phyloP scores from a whole-genome alignment of 2,329 filamentous ascomycete species.

The Mycosphaerella arachidis region DNA sequence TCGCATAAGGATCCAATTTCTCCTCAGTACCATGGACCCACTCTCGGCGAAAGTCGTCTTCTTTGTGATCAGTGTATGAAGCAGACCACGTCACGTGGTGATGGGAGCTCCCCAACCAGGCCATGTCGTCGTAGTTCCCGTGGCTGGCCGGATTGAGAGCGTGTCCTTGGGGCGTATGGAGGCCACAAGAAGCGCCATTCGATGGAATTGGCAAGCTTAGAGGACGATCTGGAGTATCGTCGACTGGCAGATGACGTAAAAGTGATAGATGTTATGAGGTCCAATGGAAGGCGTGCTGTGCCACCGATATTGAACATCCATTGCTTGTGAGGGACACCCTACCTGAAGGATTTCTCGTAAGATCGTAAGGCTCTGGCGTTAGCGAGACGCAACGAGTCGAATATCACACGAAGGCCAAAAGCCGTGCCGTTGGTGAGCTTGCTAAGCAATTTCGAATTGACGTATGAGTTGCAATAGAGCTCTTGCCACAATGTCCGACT shows the following conservation, averaged over 20 bases:
- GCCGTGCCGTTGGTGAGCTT: neutral
- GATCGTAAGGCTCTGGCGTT: neutral
- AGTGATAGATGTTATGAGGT: constrained; percentile 22
- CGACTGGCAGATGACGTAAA: constrained; percentile 16
- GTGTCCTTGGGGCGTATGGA: neutral
- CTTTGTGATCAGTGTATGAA: constrained; percentile 45
- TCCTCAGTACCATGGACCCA: constrained; percentile 42
- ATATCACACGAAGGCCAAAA: neutral
- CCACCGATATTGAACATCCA: constrained; percentile 21
- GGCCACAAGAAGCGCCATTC: constrained; percentile 13
- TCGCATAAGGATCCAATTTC: constrained; percentile 38
- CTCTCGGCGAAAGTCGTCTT: constrained; percentile 41
- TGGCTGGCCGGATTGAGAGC: neutral
- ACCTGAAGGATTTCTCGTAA: neutral
- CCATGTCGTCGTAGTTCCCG: constrained; percentile 43
- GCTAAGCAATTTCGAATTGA: neutral
- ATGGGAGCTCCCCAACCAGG: constrained; percentile 52
- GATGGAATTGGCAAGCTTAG: constrained; percentile 16
- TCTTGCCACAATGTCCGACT: neutral
- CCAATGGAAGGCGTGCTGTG: constrained; percentile 19
- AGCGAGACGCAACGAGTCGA: neutral
- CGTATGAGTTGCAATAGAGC: neutral
- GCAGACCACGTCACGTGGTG: constrained; percentile 55
- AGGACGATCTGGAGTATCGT: constrained; percentile 19
- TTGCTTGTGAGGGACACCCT: neutral